phyloP scores from a whole-genome alignment of 164 flowering plant species.

The Berberis thunbergii region DNA sequence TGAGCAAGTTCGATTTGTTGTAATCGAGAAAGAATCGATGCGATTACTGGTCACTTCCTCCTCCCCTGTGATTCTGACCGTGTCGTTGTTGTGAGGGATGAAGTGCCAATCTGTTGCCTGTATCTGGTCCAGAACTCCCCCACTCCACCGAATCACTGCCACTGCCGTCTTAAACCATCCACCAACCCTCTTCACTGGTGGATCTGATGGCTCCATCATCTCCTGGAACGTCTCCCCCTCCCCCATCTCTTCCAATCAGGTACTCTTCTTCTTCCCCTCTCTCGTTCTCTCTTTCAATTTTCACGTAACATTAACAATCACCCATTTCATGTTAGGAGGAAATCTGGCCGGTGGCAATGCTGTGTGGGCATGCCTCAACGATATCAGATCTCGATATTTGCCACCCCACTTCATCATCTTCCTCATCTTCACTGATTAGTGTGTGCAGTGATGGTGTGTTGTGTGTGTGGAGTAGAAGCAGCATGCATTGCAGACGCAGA shows the following conservation, averaged over 20 bases:
- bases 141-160: conserved; percentile 63
- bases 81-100: conserved; percentile 25
- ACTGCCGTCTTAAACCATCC: conserved; percentile 50
- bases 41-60: no score
- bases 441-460: conserved; percentile 85
- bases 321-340: conserved; percentile 33
- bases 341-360: conserved; percentile 65
- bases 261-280: conserved; percentile 4
- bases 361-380: conserved; percentile 82
- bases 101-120: conserved; percentile 82
- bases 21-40: no score
- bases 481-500: conserved; percentile 82
- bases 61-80: no score
- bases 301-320: neutral
- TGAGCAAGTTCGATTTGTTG: no score
- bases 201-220: conserved; percentile 94
- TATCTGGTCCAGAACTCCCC: conserved; percentile 78
- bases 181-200: conserved; percentile 92
- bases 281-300: neutral
- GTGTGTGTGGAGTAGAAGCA: conserved; percentile 90
- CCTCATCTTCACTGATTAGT: conserved; percentile 59
- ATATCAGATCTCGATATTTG: conserved; percentile 71
- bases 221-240: conserved; percentile 57
- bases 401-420: conserved; percentile 34
- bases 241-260: conserved; percentile 25